Evolutionary conservation across 768 basidiomycete species (phyloP), one percentile per base, ranked within the genome.

Genomic region (Auricularia sp.): DNA sequence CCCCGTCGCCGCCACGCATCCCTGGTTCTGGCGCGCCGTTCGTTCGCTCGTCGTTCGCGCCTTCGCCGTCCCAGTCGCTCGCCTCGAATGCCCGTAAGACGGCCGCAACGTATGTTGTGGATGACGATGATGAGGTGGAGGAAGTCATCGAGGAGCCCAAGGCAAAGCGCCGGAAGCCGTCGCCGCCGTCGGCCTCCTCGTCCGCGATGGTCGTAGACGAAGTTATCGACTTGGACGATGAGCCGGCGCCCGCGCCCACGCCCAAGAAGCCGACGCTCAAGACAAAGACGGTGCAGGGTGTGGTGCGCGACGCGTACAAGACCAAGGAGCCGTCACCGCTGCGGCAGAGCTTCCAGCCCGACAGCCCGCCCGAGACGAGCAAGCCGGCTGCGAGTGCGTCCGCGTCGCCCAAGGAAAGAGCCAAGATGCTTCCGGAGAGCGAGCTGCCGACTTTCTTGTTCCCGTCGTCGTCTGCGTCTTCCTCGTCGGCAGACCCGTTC

Each of bases 401-500:
- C 47, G 47, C 11, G 6, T 51, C 47, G 47, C 62, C 65, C 3
- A 56, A 66, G 59, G 68, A 12, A 70, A 21, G 58, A 18, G 61
- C 60, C 1, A 51, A 65, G 61, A 5, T 71, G 6, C 70, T 77
- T 72, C 62, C 44, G 16, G 67, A 73, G 34, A 67, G 71, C 21
- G 72, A 74, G 29, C 74, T 80, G 35, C 78, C 78, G 12, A 71
- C 66, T 61, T 79, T 76, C 67, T 64, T 69, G 1, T 77, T 79
- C 61, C 36, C 68, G 1, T 64, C 68, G 16, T 62, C 67, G 12
- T 33, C 65, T 7, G 42, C 65, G 12, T 62, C 70, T 33, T 42
- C 39, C 39, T 14, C 64, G 12, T 61, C 70, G 23, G 62, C 66
- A 62, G 47, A 51, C 65, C 69, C 33, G 36, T 61, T 21, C 59